Conservation (phyloP, 1,139 yeast species). For the Magnusiomyces sp. region DNA sequence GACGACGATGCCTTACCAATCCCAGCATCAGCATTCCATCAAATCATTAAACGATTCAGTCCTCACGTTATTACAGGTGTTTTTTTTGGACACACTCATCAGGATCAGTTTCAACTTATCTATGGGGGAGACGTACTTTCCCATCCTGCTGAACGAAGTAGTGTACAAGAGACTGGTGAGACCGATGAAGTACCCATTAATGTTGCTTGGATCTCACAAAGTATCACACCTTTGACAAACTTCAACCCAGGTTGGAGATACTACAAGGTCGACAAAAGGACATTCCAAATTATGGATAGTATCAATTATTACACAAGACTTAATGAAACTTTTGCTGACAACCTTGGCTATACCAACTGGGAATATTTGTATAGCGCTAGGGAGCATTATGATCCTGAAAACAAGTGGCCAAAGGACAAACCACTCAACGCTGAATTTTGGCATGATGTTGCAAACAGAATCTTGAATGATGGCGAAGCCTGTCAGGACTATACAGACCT, state of each 20-base stretch:
- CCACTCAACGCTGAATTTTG: slow-evolving; percentile 28
- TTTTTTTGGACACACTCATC: slow-evolving; percentile 67
- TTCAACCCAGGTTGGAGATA: slow-evolving; percentile 66
- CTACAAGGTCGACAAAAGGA: slow-evolving; percentile 56
- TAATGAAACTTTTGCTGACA: slow-evolving; percentile 36
- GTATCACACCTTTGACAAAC: slow-evolving; percentile 53
- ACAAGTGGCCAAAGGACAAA: slow-evolving; percentile 25
- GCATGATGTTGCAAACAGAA: slow-evolving; percentile 24
- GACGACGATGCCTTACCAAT: slow-evolving; percentile 53
- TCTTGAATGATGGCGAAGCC: slow-evolving; percentile 24
- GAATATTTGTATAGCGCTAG: slow-evolving; percentile 27
- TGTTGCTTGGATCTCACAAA: slow-evolving; percentile 59
- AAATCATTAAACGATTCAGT: slow-evolving; percentile 56
- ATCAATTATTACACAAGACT: slow-evolving; percentile 42
- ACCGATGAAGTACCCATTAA: slow-evolving; percentile 41
- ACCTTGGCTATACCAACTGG: slow-evolving; percentile 22
- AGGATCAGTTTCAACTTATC: slow-evolving; percentile 55
- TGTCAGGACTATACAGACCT: slow-evolving; percentile 39
- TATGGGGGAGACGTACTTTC: slow-evolving; percentile 34
- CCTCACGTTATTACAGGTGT: slow-evolving; percentile 57
- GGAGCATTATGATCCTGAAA: slow-evolving; percentile 19
- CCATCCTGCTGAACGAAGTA: neutral
- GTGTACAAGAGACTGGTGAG: slow-evolving; percentile 25
- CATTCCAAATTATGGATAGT: slow-evolving; percentile 55
- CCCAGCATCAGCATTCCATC: slow-evolving; percentile 47